phyloP scores from a whole-genome alignment of 495 filamentous ascomycete species.

The Cercophora newfieldiana region DNA sequence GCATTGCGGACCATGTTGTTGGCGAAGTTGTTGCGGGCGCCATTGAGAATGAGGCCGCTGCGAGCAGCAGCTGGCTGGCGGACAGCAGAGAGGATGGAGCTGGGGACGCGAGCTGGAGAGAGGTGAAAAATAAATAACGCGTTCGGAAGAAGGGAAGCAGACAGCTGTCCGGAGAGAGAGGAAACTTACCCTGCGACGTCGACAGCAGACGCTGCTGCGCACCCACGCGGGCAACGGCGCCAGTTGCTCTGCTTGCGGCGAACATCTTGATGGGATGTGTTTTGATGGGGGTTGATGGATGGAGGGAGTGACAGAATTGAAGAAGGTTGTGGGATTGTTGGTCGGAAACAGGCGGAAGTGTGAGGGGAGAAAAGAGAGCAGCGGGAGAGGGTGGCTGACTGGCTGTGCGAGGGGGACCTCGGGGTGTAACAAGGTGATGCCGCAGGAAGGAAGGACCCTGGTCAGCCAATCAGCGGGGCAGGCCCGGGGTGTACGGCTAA shows the following conservation, averaged over 20 bases:
- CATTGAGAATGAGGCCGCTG: constrained; percentile 28
- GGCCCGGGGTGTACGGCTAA: background rate
- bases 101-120: constrained; percentile 28
- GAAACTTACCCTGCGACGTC: constrained; percentile 28
- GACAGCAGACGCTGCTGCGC: constrained; percentile 27
- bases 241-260: constrained; percentile 25
- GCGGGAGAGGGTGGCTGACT: background rate
- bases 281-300: constrained; percentile 9
- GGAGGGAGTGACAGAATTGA: background rate
- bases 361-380: background rate
- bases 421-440: background rate
- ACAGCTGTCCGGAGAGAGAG: constrained; percentile 13
- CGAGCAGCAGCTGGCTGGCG: constrained; percentile 23
- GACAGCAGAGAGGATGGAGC: constrained; percentile 28
- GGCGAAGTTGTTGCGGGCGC: constrained; percentile 23
- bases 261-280: constrained; percentile 22
- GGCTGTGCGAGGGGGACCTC: background rate
- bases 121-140: constrained; percentile 7
- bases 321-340: background rate
- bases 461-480: background rate
- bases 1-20: constrained; percentile 24
- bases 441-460: background rate
- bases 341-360: background rate
- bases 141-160: constrained; percentile 2
- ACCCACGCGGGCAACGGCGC: constrained; percentile 27